Percentiles rank a stretch among this genome's conserved stretches.
Evolutionary conservation across 2,329 filamentous ascomycete species (phyloP).

Genomic region (Oidium heveae): DNA sequence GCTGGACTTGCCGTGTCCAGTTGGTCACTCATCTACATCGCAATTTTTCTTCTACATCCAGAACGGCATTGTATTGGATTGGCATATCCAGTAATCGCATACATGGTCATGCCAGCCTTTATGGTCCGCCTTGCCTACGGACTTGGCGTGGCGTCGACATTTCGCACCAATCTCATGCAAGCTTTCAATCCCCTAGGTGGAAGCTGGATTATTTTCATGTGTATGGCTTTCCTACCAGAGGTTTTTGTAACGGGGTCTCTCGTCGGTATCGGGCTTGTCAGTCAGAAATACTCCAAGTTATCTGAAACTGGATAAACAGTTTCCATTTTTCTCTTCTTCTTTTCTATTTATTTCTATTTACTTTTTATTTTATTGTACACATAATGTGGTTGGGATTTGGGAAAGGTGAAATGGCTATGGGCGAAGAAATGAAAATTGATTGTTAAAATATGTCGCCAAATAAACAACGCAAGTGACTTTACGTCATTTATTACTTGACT

Average conservation of each 20-base stretch:
- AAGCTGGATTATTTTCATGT: slow-evolving; percentile 1
- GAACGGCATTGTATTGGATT: not conserved
- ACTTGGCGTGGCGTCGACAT: not conserved
- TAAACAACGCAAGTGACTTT: too few species aligned
- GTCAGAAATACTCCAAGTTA: not conserved
- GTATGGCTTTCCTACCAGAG: slow-evolving; percentile 1
- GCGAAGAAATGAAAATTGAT: too few species aligned
- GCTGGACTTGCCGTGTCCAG: not conserved
- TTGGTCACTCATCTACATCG: not conserved
- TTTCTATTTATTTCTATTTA: too few species aligned
- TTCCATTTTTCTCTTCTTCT: too few species aligned
- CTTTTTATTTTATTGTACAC: too few species aligned
- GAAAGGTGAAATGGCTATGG: too few species aligned
- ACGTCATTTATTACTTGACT: too few species aligned
- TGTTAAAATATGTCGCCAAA: too few species aligned
- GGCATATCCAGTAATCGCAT: not conserved
- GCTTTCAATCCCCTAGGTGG: slow-evolving; percentile 1
- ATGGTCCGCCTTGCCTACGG: not conserved
- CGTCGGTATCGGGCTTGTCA: not conserved
- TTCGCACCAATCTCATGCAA: not conserved
- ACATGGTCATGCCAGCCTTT: slow-evolving; percentile 1
- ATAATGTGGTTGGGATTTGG: too few species aligned
- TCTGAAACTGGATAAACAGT: too few species aligned
- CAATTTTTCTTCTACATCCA: not conserved
- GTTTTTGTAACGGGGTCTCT: not conserved